Percentiles rank a stretch among this genome's conserved stretches.
Evolutionary conservation across 2,329 filamentous ascomycete genomes (phyloP).

Genomic region (Periconia sp.): DNA sequence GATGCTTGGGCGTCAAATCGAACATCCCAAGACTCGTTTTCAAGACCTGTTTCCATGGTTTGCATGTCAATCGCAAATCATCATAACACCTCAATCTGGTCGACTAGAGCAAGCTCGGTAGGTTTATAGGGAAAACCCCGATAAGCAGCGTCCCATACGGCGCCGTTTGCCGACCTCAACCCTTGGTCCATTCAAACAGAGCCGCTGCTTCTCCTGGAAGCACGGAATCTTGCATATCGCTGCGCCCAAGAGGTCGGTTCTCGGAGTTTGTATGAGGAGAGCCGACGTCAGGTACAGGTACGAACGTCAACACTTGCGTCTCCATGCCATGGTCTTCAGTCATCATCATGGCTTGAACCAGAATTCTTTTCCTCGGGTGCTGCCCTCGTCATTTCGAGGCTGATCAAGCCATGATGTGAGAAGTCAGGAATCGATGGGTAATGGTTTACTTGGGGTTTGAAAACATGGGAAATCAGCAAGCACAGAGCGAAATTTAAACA

Average conservation of each 20-base stretch:
- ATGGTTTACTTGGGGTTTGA: neutral
- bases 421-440: neutral
- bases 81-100: neutral
- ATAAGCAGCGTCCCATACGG: conserved; percentile 4
- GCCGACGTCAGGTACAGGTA: conserved; percentile 8
- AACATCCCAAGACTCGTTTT: neutral
- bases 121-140: neutral
- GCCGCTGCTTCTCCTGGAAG: neutral
- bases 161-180: conserved; percentile 7
- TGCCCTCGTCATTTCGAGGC: neutral
- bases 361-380: neutral
- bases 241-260: conserved; percentile 1
- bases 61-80: neutral
- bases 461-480: neutral
- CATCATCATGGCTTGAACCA: neutral
- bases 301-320: conserved; percentile 7
- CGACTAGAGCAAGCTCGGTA: neutral
- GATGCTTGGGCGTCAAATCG: neutral
- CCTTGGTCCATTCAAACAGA: conserved; percentile 1
- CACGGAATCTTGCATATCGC: neutral
- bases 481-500: neutral
- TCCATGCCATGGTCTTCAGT: neutral
- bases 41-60: neutral
- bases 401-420: neutral
- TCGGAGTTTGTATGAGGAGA: conserved; percentile 12